Conservation (phyloP, 2,329 filamentous ascomycete species). For the Macroventuria anomochaeta region DNA sequence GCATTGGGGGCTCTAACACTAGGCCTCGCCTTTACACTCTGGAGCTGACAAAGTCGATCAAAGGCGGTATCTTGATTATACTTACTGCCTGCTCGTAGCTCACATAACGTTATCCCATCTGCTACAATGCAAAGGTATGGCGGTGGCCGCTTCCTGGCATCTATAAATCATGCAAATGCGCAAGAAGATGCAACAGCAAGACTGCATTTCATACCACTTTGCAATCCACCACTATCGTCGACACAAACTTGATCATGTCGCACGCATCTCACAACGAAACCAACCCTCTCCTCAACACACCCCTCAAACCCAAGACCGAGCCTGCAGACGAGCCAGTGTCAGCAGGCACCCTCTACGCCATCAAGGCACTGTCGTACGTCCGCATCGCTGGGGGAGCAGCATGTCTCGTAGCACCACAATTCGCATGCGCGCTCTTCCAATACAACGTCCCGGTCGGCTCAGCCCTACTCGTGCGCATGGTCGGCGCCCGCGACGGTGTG, state of each 20-base stretch:
- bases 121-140: background rate
- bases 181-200: no score
- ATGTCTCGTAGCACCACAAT: conserved; percentile 29
- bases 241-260: background rate
- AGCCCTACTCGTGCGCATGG: conserved; percentile 27
- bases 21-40: background rate
- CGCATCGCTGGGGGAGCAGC: conserved; percentile 30
- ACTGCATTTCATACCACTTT: background rate
- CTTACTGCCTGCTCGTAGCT: background rate
- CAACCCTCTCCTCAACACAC: conserved; percentile 24
- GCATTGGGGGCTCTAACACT: background rate
- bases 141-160: background rate
- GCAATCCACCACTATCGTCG: background rate
- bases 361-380: conserved; percentile 29
- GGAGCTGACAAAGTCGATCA: background rate
- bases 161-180: background rate
- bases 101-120: background rate
- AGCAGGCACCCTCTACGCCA: conserved; percentile 16
- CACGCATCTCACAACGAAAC: background rate
- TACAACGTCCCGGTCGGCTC: conserved; percentile 21
- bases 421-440: conserved; percentile 28
- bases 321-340: conserved; percentile 15
- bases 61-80: background rate
- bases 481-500: conserved; percentile 33
- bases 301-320: conserved; percentile 15